Evolutionary conservation across 2,329 filamentous ascomycete genomes (phyloP).

Genomic region (Stachybotrys chartarum): DNA sequence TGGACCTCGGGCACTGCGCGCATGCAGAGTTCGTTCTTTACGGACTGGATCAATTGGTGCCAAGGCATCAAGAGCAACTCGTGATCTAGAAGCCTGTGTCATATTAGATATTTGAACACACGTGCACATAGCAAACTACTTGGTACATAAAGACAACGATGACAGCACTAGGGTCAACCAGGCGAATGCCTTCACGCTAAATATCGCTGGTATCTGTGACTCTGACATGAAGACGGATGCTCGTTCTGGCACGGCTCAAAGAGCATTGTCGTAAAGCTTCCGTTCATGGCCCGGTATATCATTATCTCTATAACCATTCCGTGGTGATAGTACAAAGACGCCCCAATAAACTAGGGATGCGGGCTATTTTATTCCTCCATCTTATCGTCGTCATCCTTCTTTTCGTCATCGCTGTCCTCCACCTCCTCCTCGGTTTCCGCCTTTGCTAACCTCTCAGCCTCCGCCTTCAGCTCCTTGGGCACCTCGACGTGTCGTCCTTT

Average conservation of each 20-base stretch:
- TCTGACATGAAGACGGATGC: no score
- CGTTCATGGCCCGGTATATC: constrained; percentile 10
- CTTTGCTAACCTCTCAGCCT: constrained; percentile 90
- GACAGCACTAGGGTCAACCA: no score
- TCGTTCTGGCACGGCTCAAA: no score
- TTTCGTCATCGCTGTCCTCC: constrained; percentile 60
- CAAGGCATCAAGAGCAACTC: constrained; percentile 24
- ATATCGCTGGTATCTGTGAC: no score
- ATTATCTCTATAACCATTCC: constrained; percentile 27
- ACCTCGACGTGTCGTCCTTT: constrained; percentile 92
- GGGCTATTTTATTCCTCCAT: constrained; percentile 70
- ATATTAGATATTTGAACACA: background rate
- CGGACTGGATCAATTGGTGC: constrained; percentile 70
- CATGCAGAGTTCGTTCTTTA: constrained; percentile 60
- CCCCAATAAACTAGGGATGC: constrained; percentile 5
- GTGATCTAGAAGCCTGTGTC: background rate
- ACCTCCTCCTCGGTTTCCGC: constrained; percentile 83
- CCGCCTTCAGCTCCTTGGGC: constrained; percentile 80
- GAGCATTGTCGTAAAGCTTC: background rate
- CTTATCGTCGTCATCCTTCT: constrained; percentile 59
- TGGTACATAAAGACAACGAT: no score
- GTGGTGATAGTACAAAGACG: constrained; percentile 27
- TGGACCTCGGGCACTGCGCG: constrained; percentile 53
- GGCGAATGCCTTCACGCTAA: no score
- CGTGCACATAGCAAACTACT: no score